Conservation (phyloP, 768 basidiomycete genomes). For the Suillus variegatus region DNA sequence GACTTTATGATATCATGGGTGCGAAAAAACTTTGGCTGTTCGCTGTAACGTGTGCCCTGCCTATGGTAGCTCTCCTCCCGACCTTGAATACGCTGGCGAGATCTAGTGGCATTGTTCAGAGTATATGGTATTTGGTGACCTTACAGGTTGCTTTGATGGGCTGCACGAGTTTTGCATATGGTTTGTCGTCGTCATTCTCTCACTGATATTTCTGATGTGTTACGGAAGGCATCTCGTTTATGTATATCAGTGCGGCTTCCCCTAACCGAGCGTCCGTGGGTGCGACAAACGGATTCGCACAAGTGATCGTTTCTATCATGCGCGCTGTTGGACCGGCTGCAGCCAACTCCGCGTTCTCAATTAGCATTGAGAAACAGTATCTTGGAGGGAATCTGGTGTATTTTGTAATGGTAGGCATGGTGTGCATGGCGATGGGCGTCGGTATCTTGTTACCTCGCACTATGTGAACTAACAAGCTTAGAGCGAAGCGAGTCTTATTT, state of each 20-base stretch:
- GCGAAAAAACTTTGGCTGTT: slow-evolving; percentile 55
- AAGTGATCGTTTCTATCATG: slow-evolving; percentile 26
- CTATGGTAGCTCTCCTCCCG: slow-evolving; percentile 47
- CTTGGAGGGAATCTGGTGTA: slow-evolving; percentile 63
- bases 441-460: background rate
- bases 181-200: background rate
- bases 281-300: slow-evolving; percentile 63
- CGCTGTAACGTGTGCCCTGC: slow-evolving; percentile 50
- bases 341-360: slow-evolving; percentile 29
- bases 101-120: background rate
- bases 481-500: background rate
- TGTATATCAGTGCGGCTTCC: slow-evolving; percentile 63
- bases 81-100: slow-evolving; percentile 38
- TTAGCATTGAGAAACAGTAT: slow-evolving; percentile 27
- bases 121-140: slow-evolving; percentile 52
- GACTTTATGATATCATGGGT: slow-evolving; percentile 52
- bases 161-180: slow-evolving; percentile 33
- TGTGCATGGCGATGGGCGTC: slow-evolving; percentile 18
- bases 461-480: background rate
- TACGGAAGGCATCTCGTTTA: slow-evolving; percentile 60
- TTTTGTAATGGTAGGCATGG: slow-evolving; percentile 33
- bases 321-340: slow-evolving; percentile 30
- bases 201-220: background rate
- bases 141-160: slow-evolving; percentile 50
- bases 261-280: slow-evolving; percentile 72